Evolutionary conservation across 2,329 filamentous ascomycete genomes (phyloP).

Genomic region (Pseudogymnoascus destructans): DNA sequence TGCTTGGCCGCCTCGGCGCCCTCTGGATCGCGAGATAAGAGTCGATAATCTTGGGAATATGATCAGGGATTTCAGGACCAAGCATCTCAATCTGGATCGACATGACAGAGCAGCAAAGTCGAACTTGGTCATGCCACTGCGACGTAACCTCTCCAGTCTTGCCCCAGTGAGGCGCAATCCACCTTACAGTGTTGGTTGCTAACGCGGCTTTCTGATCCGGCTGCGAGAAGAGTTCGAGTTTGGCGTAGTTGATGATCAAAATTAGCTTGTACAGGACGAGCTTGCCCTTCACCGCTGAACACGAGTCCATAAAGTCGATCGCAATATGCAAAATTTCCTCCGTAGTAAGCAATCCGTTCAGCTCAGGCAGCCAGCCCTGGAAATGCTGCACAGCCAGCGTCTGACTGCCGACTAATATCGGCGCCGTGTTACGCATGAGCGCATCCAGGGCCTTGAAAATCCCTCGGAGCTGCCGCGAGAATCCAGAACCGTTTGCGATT

Average conservation of each 20-base stretch:
- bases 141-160: constrained; percentile 58
- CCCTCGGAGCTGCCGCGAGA: constrained; percentile 68
- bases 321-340: constrained; percentile 85
- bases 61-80: constrained; percentile 70
- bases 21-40: constrained; percentile 70
- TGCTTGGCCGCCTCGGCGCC: constrained; percentile 38
- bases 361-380: constrained; percentile 91
- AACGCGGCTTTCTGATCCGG: constrained; percentile 62
- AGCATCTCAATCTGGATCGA: constrained; percentile 72
- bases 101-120: constrained; percentile 83
- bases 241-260: constrained; percentile 82
- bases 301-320: constrained; percentile 88
- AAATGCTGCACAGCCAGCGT: constrained; percentile 93
- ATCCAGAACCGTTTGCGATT: constrained; percentile 61
- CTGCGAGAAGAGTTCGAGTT: constrained; percentile 67
- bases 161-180: constrained; percentile 93
- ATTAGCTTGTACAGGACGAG: constrained; percentile 84
- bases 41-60: constrained; percentile 80
- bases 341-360: constrained; percentile 59
- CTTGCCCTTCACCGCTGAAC: constrained; percentile 75
- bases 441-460: constrained; percentile 84
- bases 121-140: constrained; percentile 85
- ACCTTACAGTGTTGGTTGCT: constrained; percentile 69
- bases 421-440: constrained; percentile 77
- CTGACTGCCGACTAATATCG: constrained; percentile 83